phyloP scores from a whole-genome alignment of 176 grass and related monocot genomes.

The Tuctoria greenei region DNA sequence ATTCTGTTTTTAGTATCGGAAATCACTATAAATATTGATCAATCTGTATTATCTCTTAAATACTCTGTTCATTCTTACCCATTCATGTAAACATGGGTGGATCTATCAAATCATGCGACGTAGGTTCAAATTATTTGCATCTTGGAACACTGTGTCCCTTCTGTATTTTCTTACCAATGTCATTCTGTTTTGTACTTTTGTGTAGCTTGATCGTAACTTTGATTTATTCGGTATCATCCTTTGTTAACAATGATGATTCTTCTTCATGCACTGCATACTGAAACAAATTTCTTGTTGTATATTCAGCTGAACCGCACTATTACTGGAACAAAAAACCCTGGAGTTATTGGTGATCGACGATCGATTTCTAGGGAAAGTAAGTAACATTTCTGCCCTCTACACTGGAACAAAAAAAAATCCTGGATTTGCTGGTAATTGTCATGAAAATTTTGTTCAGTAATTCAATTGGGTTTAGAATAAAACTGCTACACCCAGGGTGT shows the following conservation, averaged over 20 bases:
- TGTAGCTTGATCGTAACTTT: background rate
- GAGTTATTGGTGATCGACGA: constrained; percentile 87
- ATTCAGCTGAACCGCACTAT: constrained; percentile 85
- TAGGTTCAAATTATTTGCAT: background rate
- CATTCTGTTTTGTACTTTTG: too few relatives aligned
- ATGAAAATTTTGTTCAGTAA: too few relatives aligned
- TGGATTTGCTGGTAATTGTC: too few relatives aligned
- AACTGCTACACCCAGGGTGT: background rate
- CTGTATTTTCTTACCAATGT: too few relatives aligned
- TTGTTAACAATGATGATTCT: constrained; percentile 11
- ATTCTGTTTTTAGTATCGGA: background rate
- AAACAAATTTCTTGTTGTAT: constrained; percentile 22
- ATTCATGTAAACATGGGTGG: background rate
- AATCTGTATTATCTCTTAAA: background rate
- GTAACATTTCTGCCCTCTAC: constrained; percentile 33
- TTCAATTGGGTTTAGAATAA: too few relatives aligned
- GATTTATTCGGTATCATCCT: background rate
- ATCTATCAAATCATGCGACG: background rate
- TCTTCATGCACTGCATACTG: constrained; percentile 18
- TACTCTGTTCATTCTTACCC: constrained; percentile 5
- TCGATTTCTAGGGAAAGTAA: constrained; percentile 97
- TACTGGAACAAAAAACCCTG: constrained; percentile 55
- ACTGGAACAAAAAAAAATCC: too few relatives aligned
- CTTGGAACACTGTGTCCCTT: background rate
- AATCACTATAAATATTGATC: constrained; percentile 2